Base-by-base conservation (phyloP, 257 asterid genomes). In the Solanum phureja region DNA sequence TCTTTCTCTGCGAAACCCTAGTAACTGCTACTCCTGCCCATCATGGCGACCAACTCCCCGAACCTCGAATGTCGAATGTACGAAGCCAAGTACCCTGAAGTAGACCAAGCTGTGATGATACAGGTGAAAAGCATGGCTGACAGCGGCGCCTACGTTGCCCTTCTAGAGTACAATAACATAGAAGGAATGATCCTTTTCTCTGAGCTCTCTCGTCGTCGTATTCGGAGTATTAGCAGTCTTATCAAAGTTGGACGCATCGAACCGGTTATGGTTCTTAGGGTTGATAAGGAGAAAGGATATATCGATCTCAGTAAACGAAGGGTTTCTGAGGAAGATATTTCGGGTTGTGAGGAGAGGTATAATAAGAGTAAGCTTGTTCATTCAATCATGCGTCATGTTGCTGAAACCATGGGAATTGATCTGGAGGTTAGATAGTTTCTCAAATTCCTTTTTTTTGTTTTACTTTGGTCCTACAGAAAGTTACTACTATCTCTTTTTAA, bases 141-240 rank as follows among this genome's bases (percentile, higher is more conserved):
- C 74, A 97, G 99, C 82, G 99, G 99, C 72, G 99, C 99, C 4
- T 97, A 97, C 91, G 98, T 97, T 29, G 89, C 99, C 2, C 92
- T 97, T 69, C 92, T 97, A 11, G 99, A 97, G 91, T 97, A 97
- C 94, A 95, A 97, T 90, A 96, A 96, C 85, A 96, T 97, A 75
- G 99, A 97, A 91, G 99, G 99, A 10, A 97, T 97, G 99, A 97
- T 97, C 83, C 93, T 96, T 71, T 97, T 96, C 91, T 97, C 99
- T 19, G 99, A 95, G 92, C 97, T 97, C 35, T 97, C 99, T 40
- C 98, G 99, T 31, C 99, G 99, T 81, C 98, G 99, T 7, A 97
- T 95, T 90, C 93, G 99, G 85, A 95, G 98, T 73, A 97, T 97
- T 90, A 95, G 98, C 88, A 97, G 98, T 85, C 93, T 97, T 10